Base-by-base conservation (phyloP, 2,329 filamentous ascomycete genomes). In the Fusarium sp. region DNA sequence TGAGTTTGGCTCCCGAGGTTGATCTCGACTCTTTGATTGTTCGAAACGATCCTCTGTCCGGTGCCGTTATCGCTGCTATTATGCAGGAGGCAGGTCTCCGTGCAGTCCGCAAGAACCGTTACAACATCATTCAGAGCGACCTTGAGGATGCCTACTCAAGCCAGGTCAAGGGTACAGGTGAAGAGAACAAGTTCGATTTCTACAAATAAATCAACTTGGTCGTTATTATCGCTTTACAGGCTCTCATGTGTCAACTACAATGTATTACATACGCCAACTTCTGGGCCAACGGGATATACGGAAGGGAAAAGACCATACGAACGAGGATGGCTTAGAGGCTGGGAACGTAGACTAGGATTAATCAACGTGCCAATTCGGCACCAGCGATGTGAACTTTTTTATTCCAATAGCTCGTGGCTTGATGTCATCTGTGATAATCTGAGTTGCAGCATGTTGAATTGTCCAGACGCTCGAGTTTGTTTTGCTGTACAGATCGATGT, bases 21-120 rank as follows among this genome's bases (percentile, higher is more conserved):
- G 96, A 99, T 79, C 85, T 99, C 67, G 96, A 99, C 82, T 96
- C 92, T 71, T 84, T 99, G 76, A 99, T 99, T 76, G 94, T 97
- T 71, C 90, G 96, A 75, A 99, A 98, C 78, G 96, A 99, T 78
- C 96, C 96, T 3, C 84, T 99, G 49, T 97, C 92, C 49, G 96
- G 96, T 74, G 96, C 96, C 59, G 91, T 99, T 74, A 99, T 99
- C 78, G 94, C 96, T 47, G 96, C 96, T 52, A 97, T 99, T 78
- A 99, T 99, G 96, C 96, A 99, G 81, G 96, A 99, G 83, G 96
- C 96, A 33, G 96, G 96, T 72, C 85, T 99, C 73, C 89, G 94
- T 72, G 95, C 95, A 28, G 95, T 98, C 70, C 88, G 95, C 76
- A 98, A 97, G 89, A 98, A 99, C 83, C 86, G 96, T 76, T 99